Conservation (phyloP, 805 yeast species). For the Blastobotrys mokoenaii region DNA sequence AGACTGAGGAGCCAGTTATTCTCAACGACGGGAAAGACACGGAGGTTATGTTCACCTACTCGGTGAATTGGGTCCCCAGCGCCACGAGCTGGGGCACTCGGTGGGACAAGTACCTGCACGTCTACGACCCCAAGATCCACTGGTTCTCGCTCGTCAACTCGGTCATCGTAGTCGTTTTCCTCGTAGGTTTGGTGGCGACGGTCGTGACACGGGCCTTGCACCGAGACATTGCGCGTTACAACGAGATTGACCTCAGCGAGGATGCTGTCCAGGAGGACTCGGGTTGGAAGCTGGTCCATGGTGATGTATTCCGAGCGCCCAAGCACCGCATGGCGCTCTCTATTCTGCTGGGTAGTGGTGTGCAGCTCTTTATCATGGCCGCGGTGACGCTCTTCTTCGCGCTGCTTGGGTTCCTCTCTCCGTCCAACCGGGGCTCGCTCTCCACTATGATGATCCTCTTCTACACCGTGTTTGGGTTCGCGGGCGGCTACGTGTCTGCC, state of each 20-base stretch:
- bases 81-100: slow-evolving; percentile 92
- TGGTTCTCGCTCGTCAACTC: slow-evolving; percentile 92
- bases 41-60: slow-evolving; percentile 72
- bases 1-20: slow-evolving; percentile 18
- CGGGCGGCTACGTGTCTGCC: slow-evolving; percentile 85
- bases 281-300: slow-evolving; percentile 96
- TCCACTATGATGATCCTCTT: slow-evolving; percentile 83
- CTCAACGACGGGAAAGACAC: slow-evolving; percentile 45
- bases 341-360: slow-evolving; percentile 79
- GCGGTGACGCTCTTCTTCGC: slow-evolving; percentile 71
- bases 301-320: slow-evolving; percentile 90
- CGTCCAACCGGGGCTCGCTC: slow-evolving; percentile 89
- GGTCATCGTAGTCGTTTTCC: slow-evolving; percentile 66
- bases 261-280: slow-evolving; percentile 76
- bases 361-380: slow-evolving; percentile 73
- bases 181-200: slow-evolving; percentile 72
- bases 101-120: slow-evolving; percentile 95
- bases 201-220: slow-evolving; percentile 70
- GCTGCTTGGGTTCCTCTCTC: slow-evolving; percentile 79
- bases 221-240: slow-evolving; percentile 80
- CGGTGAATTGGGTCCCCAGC: slow-evolving; percentile 63
- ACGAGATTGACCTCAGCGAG: slow-evolving; percentile 74
- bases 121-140: slow-evolving; percentile 85
- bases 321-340: slow-evolving; percentile 60
- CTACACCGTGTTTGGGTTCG: slow-evolving; percentile 69